phyloP scores from a whole-genome alignment of 495 filamentous ascomycete species.

The Lindgomyces ingoldianus region DNA sequence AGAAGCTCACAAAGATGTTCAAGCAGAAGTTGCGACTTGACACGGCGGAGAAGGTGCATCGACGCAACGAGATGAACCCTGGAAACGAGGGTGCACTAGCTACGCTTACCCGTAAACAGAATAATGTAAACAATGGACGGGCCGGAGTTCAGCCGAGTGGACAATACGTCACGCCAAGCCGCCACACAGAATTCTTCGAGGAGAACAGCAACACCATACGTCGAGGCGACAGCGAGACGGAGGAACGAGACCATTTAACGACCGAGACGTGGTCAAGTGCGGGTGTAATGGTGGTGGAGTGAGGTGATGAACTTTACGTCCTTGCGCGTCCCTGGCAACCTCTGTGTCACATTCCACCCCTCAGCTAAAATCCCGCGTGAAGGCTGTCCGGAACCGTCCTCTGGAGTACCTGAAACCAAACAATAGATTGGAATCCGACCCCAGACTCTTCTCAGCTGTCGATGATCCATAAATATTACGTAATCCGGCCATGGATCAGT shows the following conservation, averaged over 20 bases:
- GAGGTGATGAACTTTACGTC: not conserved
- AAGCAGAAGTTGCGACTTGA: constrained; percentile 48
- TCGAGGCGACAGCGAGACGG: not conserved
- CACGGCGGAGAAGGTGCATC: constrained; percentile 54
- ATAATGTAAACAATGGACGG: constrained; percentile 19
- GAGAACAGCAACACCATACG: not conserved
- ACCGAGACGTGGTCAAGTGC: not conserved
- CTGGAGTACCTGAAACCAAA: too few species aligned
- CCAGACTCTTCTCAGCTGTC: too few species aligned
- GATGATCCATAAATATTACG: too few species aligned
- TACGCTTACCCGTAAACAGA: constrained; percentile 4
- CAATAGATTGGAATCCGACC: too few species aligned
- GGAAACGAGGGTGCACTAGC: too few species aligned
- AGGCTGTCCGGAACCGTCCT: too few species aligned
- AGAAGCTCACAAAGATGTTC: constrained; percentile 35
- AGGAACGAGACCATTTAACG: not conserved
- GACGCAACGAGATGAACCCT: too few species aligned
- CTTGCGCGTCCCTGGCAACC: too few species aligned
- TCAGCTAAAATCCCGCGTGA: too few species aligned
- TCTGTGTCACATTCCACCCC: not conserved
- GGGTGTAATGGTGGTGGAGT: not conserved
- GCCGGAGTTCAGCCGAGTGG: constrained; percentile 1
- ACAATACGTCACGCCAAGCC: constrained; percentile 15
- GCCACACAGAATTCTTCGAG: constrained; percentile 7
- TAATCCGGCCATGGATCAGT: too few species aligned